phyloP scores from a whole-genome alignment of 2,329 filamentous ascomycete species.

The Paracorniculantispora psalliotae region DNA sequence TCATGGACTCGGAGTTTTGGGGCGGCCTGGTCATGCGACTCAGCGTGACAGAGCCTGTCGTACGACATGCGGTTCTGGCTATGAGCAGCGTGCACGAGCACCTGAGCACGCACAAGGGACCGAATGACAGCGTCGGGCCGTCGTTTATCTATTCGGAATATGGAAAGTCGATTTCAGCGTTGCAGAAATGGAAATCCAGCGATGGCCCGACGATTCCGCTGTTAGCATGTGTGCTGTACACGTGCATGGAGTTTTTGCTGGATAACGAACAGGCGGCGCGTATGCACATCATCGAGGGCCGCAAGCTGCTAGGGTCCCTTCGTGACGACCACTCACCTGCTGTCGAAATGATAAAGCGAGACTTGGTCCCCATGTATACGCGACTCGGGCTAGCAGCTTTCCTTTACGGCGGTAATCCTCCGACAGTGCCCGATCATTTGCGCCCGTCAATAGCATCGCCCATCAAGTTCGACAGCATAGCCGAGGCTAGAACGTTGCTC shows the following conservation, averaged over 20 bases:
- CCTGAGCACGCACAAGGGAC: constrained; percentile 17
- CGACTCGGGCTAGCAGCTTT: constrained; percentile 37
- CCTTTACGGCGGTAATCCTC: constrained; percentile 34
- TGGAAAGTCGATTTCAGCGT: constrained; percentile 40
- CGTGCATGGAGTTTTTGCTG: constrained; percentile 50
- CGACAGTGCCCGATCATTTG: constrained; percentile 31
- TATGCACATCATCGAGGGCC: constrained; percentile 40
- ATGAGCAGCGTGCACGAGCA: constrained; percentile 44
- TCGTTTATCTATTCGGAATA: constrained; percentile 34
- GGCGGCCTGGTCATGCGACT: constrained; percentile 40
- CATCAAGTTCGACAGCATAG: constrained; percentile 28
- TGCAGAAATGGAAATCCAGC: constrained; percentile 32
- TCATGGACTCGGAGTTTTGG: constrained; percentile 41
- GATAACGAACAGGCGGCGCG: constrained; percentile 42
- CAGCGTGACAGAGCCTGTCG: constrained; percentile 39
- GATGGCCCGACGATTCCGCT: constrained; percentile 32
- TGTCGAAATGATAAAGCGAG: constrained; percentile 34
- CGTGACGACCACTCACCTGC: constrained; percentile 23
- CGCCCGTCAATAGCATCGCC: constrained; percentile 28
- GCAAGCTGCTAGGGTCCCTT: constrained; percentile 35
- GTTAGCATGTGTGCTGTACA: constrained; percentile 46
- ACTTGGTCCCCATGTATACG: constrained; percentile 40
- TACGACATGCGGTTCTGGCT: constrained; percentile 45
- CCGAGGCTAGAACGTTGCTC: constrained; percentile 27
- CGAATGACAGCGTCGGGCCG: constrained; percentile 15